phyloP scores from a whole-genome alignment of 148 eudicot genomes.

The Nepenthes mirabilis region DNA sequence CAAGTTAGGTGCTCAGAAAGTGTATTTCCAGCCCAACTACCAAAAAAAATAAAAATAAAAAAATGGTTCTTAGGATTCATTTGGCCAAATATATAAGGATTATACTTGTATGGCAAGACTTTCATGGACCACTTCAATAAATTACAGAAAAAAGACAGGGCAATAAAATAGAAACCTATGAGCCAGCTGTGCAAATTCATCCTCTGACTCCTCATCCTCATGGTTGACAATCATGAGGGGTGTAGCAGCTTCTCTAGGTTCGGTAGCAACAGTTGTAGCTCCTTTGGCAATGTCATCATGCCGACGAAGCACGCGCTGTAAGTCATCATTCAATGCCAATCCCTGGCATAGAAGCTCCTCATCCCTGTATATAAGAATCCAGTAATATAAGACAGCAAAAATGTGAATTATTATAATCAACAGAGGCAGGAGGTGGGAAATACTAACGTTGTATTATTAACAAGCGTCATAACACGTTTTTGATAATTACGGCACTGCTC shows the following conservation, averaged over 20 bases:
- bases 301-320: slow-evolving; percentile 64
- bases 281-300: slow-evolving; percentile 83
- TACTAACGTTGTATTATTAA: slow-evolving; percentile 63
- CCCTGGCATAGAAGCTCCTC: slow-evolving; percentile 79
- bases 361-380: slow-evolving; percentile 29
- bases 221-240: slow-evolving; percentile 55
- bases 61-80: no score
- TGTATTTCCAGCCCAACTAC: no score
- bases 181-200: slow-evolving; percentile 68
- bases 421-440: not conserved
- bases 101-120: not conserved
- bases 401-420: slow-evolving; percentile 1
- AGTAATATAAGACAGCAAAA: not conserved
- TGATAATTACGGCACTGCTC: slow-evolving; percentile 90
- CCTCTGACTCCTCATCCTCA: slow-evolving; percentile 91
- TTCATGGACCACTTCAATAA: not conserved
- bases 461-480: slow-evolving; percentile 75
- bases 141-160: not conserved
- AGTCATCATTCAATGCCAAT: slow-evolving; percentile 73
- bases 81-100: no score
- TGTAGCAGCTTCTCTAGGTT: slow-evolving; percentile 24
- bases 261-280: slow-evolving; percentile 19
- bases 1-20: no score
- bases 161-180: slow-evolving; percentile 41
- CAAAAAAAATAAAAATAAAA: no score